phyloP scores from a whole-genome alignment of 164 flowering plant genomes.

The Chimonanthus praecox region DNA sequence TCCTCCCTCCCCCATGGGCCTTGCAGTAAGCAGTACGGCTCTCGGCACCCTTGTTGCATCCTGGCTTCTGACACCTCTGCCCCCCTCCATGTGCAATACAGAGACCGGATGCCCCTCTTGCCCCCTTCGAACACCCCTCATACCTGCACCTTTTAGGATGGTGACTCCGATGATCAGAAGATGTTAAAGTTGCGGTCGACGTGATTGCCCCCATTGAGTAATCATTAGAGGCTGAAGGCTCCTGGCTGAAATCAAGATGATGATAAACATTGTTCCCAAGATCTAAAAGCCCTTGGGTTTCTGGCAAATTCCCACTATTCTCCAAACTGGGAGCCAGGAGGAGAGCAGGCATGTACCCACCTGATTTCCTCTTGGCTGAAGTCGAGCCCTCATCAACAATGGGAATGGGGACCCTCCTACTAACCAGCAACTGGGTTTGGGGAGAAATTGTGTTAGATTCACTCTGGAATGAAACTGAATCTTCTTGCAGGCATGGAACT shows the following conservation, averaged over 20 bases:
- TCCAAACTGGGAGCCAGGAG: constrained; percentile 62
- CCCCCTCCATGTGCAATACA: constrained; percentile 99
- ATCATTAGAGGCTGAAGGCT: constrained; percentile 40
- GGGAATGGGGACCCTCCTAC: constrained; percentile 21
- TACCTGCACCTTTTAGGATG: constrained; percentile 61
- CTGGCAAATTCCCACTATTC: constrained; percentile 11
- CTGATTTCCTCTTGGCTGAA: constrained; percentile 69
- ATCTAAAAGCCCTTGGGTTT: constrained; percentile 23
- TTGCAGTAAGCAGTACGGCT: constrained; percentile 90
- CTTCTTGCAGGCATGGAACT: constrained; percentile 20
- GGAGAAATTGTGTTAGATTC: constrained; percentile 14
- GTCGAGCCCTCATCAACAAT: constrained; percentile 88
- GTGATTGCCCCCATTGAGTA: constrained; percentile 37
- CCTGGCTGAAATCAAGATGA: constrained; percentile 25
- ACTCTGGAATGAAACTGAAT: constrained; percentile 31
- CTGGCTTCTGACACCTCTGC: constrained; percentile 83
- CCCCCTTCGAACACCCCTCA: constrained; percentile 71
- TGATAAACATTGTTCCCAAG: constrained; percentile 18
- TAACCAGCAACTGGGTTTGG: constrained; percentile 15
- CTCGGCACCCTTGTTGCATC: constrained; percentile 92
- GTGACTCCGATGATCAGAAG: constrained; percentile 35
- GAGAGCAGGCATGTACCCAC: constrained; percentile 85
- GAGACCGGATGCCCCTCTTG: constrained; percentile 84
- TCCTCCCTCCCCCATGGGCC: constrained; percentile 87
- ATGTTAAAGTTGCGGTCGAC: constrained; percentile 23